Evolutionary conservation across 2,329 filamentous ascomycete genomes (phyloP).

Genomic region (Cyphellophora attinorum): DNA sequence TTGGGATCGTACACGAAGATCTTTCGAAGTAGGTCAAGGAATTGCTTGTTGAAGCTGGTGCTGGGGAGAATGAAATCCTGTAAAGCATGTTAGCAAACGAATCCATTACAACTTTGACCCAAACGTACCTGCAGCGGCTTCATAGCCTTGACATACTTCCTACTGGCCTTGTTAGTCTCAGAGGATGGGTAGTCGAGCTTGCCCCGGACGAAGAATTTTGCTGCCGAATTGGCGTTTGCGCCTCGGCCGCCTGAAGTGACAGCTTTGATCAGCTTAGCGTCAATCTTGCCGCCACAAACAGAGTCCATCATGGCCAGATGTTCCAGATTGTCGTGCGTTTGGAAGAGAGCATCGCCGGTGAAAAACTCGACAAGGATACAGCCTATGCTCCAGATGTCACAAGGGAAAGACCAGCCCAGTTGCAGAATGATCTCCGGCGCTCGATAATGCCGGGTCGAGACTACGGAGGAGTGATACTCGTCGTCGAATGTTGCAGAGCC

Average conservation of each 20-base stretch:
- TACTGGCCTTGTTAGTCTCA: conserved; percentile 54
- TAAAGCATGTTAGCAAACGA: conserved; percentile 18
- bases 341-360: conserved; percentile 58
- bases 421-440: conserved; percentile 60
- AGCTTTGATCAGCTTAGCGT: conserved; percentile 44
- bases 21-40: conserved; percentile 51
- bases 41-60: conserved; percentile 51
- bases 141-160: conserved; percentile 61
- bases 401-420: conserved; percentile 58
- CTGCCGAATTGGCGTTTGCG: conserved; percentile 42
- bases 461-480: conserved; percentile 59
- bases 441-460: conserved; percentile 57
- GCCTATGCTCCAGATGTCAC: conserved; percentile 61
- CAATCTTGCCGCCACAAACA: conserved; percentile 48
- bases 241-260: conserved; percentile 39
- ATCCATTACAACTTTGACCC: too few relatives aligned
- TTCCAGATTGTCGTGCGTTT: conserved; percentile 59
- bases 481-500: conserved; percentile 60
- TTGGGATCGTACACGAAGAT: conserved; percentile 61
- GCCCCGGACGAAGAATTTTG: conserved; percentile 48
- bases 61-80: conserved; percentile 55
- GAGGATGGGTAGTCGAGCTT: conserved; percentile 55
- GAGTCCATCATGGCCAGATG: conserved; percentile 63
- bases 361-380: conserved; percentile 61
- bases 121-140: conserved; percentile 48